phyloP scores from a whole-genome alignment of 371 early-diverging fungal species.

The Funneliformis caledonium region DNA sequence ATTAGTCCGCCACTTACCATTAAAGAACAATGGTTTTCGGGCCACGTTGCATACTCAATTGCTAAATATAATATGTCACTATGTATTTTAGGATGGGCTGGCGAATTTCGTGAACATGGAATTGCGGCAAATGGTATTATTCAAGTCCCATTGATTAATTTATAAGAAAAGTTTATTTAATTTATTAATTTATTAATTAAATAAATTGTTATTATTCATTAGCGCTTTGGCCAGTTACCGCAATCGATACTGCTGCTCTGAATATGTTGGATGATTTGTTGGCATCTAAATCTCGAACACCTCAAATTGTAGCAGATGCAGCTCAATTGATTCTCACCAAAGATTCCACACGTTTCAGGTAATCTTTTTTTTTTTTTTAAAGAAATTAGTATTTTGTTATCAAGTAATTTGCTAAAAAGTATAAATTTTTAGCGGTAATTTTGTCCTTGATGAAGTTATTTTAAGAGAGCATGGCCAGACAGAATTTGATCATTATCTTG shows the following conservation, averaged over 20 bases:
- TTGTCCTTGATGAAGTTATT: conserved; percentile 76
- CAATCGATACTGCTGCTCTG: conserved; percentile 78
- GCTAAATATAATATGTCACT: conserved; percentile 58
- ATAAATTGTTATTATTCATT: not conserved
- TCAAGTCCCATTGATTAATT: not conserved
- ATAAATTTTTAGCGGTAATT: conserved; percentile 60
- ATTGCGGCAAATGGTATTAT: conserved; percentile 69
- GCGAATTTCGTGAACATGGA: conserved; percentile 66
- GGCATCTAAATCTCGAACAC: conserved; percentile 49
- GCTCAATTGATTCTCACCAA: conserved; percentile 68
- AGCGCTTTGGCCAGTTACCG: conserved; percentile 81
- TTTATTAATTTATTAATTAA: not conserved
- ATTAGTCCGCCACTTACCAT: conserved; percentile 76
- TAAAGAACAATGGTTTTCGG: conserved; percentile 68
- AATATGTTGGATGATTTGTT: conserved; percentile 51
- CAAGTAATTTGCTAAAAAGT: conserved; percentile 1
- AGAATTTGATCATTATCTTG: conserved; percentile 68
- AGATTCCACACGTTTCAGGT: conserved; percentile 55
- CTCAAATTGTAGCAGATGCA: conserved; percentile 86
- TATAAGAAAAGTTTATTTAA: not conserved
- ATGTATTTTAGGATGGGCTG: conserved; percentile 62
- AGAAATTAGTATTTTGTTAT: not conserved
- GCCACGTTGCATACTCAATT: conserved; percentile 69
- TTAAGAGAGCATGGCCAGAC: conserved; percentile 69
- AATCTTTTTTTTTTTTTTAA: conserved; percentile 13